phyloP scores from a whole-genome alignment of 352 stramenopile species.

The Pythium dissimile region DNA sequence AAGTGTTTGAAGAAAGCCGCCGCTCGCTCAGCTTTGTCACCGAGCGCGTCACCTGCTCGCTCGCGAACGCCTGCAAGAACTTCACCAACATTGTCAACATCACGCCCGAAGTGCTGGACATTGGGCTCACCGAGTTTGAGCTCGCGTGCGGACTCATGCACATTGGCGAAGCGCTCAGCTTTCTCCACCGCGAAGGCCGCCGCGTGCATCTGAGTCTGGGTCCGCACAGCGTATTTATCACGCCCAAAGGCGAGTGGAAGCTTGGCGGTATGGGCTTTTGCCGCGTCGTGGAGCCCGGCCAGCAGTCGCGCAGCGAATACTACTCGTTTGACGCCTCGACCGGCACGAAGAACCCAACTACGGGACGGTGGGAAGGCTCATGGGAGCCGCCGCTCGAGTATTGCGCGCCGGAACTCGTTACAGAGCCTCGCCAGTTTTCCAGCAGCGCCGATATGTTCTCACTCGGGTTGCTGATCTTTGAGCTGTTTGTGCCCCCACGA shows the following conservation, averaged over 20 bases:
- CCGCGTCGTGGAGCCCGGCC: constrained; percentile 73
- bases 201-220: constrained; percentile 84
- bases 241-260: constrained; percentile 90
- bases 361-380: constrained; percentile 52
- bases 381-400: constrained; percentile 87
- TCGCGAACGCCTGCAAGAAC: constrained; percentile 89
- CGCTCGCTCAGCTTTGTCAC: constrained; percentile 89
- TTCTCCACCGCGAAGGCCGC: constrained; percentile 85
- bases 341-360: constrained; percentile 45
- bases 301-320: constrained; percentile 83
- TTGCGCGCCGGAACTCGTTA: constrained; percentile 80
- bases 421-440: constrained; percentile 75
- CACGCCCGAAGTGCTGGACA: constrained; percentile 83
- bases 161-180: constrained; percentile 87
- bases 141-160: constrained; percentile 86
- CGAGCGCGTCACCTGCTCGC: constrained; percentile 86
- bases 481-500: constrained; percentile 78
- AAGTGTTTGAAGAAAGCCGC: constrained; percentile 86
- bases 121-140: constrained; percentile 86
- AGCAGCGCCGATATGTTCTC: constrained; percentile 86
- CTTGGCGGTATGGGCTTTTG: constrained; percentile 89
- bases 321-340: constrained; percentile 61
- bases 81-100: constrained; percentile 85
- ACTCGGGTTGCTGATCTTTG: constrained; percentile 78
- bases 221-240: constrained; percentile 89